Base-by-base conservation (phyloP, 495 filamentous ascomycete genomes). In the Xylaria scruposa region DNA sequence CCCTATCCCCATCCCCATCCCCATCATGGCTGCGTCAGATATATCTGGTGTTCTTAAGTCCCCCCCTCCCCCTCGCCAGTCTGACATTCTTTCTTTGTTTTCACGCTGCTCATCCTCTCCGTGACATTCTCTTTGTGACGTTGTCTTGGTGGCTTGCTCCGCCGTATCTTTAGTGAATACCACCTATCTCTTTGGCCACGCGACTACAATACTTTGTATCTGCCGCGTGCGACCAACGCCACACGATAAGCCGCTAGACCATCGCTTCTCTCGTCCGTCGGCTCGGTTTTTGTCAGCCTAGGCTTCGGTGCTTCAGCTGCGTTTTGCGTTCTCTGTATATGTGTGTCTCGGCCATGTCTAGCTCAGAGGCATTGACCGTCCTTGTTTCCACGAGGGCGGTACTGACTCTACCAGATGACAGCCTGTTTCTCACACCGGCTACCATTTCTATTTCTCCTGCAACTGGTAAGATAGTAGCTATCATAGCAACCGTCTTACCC, bases 311-410 rank as follows among this genome's bases (percentile, higher is more conserved):
- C 31, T 64, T 15, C 3, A 33, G 44, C 29, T 31, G 38, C 13
- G 47, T 56, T 46, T 26, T n/a, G 44, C 44, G 44, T 70, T 29
- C 21, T 40, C 19, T 51, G 59, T 70, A 47, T 42, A 42, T 54
- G 49, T 56, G 33, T 47, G 44, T 36, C 8, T 8, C 36, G 42
- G 53, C 40, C 65, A 68, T 63, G 54, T 61, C 73, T n/a, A 68
- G 56, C 70, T 47, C 72, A 24, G 75, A 75, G 46, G 75, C 80
- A 10, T 65, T 84, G 40, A 81, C 82, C 44, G 94, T 98, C 72
- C 87, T 98, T 68, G 90, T 91, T 59, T 98, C 95, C 7, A 91
- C 91, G 2, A 89, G 94, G 72, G 92, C 93, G 49, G 89, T 99
- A 46, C 81, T 97, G 79, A 94, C 90, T 10, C 86, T 91, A 42